Evolutionary conservation across 2,329 filamentous ascomycete species (phyloP).

Genomic region (Colletotrichum shisoi): DNA sequence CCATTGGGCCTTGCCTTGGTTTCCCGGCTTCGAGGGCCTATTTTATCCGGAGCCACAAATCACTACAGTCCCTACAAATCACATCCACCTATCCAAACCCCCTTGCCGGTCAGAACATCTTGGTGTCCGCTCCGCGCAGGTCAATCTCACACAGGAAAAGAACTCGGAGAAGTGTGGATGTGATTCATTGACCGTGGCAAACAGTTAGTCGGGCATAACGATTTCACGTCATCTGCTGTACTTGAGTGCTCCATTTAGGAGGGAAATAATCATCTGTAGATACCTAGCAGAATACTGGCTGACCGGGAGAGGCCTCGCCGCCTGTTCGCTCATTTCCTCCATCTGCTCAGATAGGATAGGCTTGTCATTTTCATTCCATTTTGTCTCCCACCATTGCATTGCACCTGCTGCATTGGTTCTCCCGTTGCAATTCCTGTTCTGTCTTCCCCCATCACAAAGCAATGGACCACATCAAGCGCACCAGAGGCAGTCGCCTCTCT

Average conservation of each 20-base stretch:
- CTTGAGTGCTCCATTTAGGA: neutral
- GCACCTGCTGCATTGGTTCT: constrained; percentile 5
- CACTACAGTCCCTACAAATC: no score
- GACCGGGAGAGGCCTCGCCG: constrained; percentile 8
- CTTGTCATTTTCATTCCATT: neutral
- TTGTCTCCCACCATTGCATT: constrained; percentile 19
- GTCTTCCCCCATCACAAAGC: constrained; percentile 15
- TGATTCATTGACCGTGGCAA: no score
- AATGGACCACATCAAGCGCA: constrained; percentile 9
- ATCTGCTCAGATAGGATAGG: neutral
- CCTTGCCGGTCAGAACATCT: neutral
- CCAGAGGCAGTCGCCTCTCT: constrained; percentile 6
- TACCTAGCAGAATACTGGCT: constrained; percentile 3
- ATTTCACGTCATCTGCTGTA: no score
- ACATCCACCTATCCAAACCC: neutral
- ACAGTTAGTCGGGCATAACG: no score
- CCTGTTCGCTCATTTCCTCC: neutral
- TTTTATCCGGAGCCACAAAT: neutral
- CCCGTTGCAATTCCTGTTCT: constrained; percentile 15
- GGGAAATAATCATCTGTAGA: neutral
- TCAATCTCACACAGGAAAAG: no score
- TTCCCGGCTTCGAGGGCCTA: neutral
- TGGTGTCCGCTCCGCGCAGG: neutral
- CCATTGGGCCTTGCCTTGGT: constrained; percentile 14
- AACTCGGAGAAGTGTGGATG: no score